Evolutionary conservation across 768 basidiomycete species (phyloP), one percentile per base, ranked within the genome.

Genomic region (Phanerodontia chrysosporium): DNA sequence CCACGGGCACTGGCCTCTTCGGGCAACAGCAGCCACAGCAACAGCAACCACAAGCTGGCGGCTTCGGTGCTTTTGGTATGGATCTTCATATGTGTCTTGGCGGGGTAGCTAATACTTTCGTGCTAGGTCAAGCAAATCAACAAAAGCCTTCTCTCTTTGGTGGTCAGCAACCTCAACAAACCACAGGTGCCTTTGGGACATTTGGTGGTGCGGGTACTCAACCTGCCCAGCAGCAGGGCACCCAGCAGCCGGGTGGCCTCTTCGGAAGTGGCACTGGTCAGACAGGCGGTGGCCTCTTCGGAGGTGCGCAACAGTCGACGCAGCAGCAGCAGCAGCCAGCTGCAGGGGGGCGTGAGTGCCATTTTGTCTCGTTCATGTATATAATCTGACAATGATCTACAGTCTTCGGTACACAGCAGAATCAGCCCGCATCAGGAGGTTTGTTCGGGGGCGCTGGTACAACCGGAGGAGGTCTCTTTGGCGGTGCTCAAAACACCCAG

Each of bases 121-220:
- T 48, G 35, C 61, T 64, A 52, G 8, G 58, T 49, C 53, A 67
- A 66, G 52, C 68, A 42, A 69, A 70, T 57, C 65, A 75, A 22
- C 59, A 73, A 21, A 82, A 83, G 58, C 75, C 82, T 5, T 72
- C 73, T 16, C 66, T 83, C 25, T 85, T 85, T 57, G 81, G 83
- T 24, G 81, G 83, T 14, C 45, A 48, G n/a, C 30, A n/a, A 6
- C 42, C 66, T 52, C 78, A 75, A 46, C 63, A 79, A 12, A 63
- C 67, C 7, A 12, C 45, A 16, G 28, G 32, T n/a, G 25, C 56
- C 9, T 57, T 57, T 30, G 56, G 56, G 32, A 27, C 28, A n/a
- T 57, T 57, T 21, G 56, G 56, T 25, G 22, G 58, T 54, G 28
- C 68, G 57, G 67, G 39, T 42, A 18, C 48, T 45, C 67, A 45